Percentiles rank a stretch among this genome's conserved stretches.
These are phyloP conservation scores for Lyophyllum decastes DNA, from an alignment of 768 basidiomycete species.

Conservation along the genomic window DNA sequence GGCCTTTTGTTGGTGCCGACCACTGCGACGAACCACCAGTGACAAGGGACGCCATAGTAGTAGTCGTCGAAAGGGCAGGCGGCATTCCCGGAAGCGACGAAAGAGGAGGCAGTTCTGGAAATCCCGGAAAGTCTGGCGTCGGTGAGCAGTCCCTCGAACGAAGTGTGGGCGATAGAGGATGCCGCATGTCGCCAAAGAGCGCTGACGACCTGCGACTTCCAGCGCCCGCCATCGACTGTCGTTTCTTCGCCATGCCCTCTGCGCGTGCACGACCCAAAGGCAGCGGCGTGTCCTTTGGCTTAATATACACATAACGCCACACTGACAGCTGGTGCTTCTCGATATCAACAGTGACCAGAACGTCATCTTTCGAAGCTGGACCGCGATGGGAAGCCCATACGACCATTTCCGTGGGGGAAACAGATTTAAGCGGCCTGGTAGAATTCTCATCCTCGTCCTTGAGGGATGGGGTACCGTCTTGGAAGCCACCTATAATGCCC, in stretches of 20 bases:
- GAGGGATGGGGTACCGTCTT: conserved; percentile 35
- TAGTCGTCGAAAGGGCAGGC: conserved; percentile 50
- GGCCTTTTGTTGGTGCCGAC: conserved; percentile 29
- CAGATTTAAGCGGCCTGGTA: conserved; percentile 49
- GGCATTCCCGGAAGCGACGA: conserved; percentile 55
- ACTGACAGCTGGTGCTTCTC: conserved; percentile 56
- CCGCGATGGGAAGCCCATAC: conserved; percentile 56
- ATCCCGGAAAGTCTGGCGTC: conserved; percentile 33
- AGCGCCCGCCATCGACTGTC: conserved; percentile 37
- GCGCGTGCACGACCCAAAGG: conserved; percentile 31
- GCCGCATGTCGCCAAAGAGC: conserved; percentile 35
- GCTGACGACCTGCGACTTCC: conserved; percentile 41
- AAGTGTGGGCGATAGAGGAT: conserved; percentile 38
- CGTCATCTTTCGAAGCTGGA: conserved; percentile 41
- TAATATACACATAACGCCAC: conserved; percentile 74
- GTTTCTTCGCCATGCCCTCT: conserved; percentile 34
- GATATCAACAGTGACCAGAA: conserved; percentile 61
- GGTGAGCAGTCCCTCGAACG: conserved; percentile 36
- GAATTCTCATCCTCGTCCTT: conserved; percentile 58
- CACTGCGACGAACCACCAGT: conserved; percentile 34
- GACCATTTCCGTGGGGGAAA: conserved; percentile 66
- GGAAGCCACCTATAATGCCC: conserved; percentile 54
- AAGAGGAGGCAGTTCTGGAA: conserved; percentile 44
- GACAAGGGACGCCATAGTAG: conserved; percentile 52
- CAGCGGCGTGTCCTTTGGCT: conserved; percentile 55